Evolutionary conservation across 352 stramenopile genomes (phyloP).

Genomic region (Phytophthora meadii): DNA sequence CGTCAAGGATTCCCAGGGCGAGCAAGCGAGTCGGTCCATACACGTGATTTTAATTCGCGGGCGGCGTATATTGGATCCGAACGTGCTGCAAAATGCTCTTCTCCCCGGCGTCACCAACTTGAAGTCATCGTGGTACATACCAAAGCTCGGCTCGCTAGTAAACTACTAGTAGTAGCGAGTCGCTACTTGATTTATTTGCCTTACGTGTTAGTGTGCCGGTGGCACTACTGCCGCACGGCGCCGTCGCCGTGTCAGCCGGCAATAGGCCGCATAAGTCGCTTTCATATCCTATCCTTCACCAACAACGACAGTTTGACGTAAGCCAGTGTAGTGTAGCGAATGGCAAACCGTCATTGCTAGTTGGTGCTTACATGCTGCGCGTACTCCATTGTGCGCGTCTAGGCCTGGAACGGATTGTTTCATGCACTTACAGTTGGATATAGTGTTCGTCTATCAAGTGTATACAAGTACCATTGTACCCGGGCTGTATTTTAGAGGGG

Average conservation of each 20-base stretch:
- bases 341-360: not conserved
- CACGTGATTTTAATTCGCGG: constrained; percentile 2
- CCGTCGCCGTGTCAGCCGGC: not conserved
- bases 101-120: not conserved
- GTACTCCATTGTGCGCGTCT: too few species aligned
- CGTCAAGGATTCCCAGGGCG: not conserved
- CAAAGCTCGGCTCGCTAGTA: not conserved
- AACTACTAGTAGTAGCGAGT: too few species aligned
- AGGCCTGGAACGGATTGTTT: too few species aligned
- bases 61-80: not conserved
- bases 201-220: not conserved
- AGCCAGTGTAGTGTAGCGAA: not conserved
- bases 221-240: too few species aligned
- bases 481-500: not conserved
- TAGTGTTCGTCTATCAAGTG: not conserved
- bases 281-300: not conserved
- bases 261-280: not conserved
- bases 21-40: not conserved
- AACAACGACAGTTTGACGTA: constrained; percentile 8
- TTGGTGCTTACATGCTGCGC: too few species aligned
- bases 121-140: not conserved
- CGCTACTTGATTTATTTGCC: constrained; percentile 1
- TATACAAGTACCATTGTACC: not conserved
- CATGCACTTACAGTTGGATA: too few species aligned
- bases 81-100: constrained; percentile 4